Base-by-base conservation (phyloP, 805 yeast genomes). In the Hanseniaspora singularis region DNA sequence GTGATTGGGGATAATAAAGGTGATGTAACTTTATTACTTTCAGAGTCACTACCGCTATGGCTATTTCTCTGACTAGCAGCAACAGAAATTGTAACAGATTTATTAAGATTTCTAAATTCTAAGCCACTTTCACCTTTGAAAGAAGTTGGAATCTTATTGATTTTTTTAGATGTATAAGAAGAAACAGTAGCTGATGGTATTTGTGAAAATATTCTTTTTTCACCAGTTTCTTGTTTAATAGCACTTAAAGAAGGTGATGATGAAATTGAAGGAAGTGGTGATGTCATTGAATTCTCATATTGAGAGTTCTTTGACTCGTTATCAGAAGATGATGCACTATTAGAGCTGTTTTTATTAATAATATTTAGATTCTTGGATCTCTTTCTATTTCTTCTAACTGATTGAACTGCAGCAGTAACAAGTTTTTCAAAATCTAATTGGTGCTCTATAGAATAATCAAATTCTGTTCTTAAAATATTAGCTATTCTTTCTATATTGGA, bases 371-470 rank as follows among this genome's bases (percentile, higher is more conserved):
- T 20, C 40, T 54, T 53, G 7, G 76, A 73, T 52, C 95, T 63
- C 57, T 81, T 84, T 50, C 95, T 71, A 61, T 89, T 89, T 53
- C 98, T 69, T 51, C 97, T 68, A 1, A 84, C 96, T 43, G 94
- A 80, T 63, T 89, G 98, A 23, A 89, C 80, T 1, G 96, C 97
- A 9, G 95, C 94, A 31, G 95, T 69, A 0, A 92, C 96, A 30
- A 89, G 69, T 60, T 81, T 83, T 61, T 87, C 95, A 59, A 89
- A 89, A 53, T 92, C 97, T 1, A 68, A 62, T 23, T 77, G 64
- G 12, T 76, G 70, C 5, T 70, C 71, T 2, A 63, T 64, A 2
- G 80, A 73, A 59, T 78, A 88, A 4, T 77, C 75, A 56, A 85
- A 92, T 64, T 92, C 98, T 1, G 70, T 67, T 55, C 94, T 68